phyloP scores from a whole-genome alignment of 352 stramenopile genomes.

The Pilasporangium apinafurcum region DNA sequence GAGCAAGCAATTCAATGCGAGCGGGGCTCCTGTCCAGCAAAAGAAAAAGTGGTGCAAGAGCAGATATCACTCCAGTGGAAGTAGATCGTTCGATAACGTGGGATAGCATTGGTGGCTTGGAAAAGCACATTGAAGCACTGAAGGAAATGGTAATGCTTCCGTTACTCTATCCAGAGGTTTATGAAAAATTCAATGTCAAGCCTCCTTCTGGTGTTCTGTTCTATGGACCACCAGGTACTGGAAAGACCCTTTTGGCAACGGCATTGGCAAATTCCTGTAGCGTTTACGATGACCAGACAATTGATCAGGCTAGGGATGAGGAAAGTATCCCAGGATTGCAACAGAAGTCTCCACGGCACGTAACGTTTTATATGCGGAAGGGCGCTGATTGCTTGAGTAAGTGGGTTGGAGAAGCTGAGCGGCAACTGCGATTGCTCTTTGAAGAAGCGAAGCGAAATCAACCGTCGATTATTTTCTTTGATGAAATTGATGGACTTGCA shows the following conservation, averaged over 20 bases:
- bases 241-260: slow-evolving; percentile 88
- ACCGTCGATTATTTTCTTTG: slow-evolving; percentile 94
- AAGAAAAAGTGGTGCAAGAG: slow-evolving; percentile 39
- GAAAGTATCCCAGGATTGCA: neutral
- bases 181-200: slow-evolving; percentile 82
- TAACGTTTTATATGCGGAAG: slow-evolving; percentile 95
- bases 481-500: slow-evolving; percentile 91
- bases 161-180: slow-evolving; percentile 91
- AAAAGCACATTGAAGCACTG: slow-evolving; percentile 82
- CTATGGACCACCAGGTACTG: slow-evolving; percentile 88
- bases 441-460: slow-evolving; percentile 87
- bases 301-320: slow-evolving; percentile 2
- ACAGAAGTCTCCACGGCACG: slow-evolving; percentile 32
- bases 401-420: slow-evolving; percentile 91
- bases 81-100: slow-evolving; percentile 81
- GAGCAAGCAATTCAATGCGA: slow-evolving; percentile 28
- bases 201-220: slow-evolving; percentile 86
- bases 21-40: slow-evolving; percentile 11
- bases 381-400: slow-evolving; percentile 88
- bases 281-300: slow-evolving; percentile 16
- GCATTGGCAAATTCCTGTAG: slow-evolving; percentile 87
- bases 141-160: slow-evolving; percentile 94
- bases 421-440: slow-evolving; percentile 88
- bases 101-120: slow-evolving; percentile 80
- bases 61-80: slow-evolving; percentile 79